phyloP scores from a whole-genome alignment of 2,329 filamentous ascomycete genomes.

The Colletotrichum tanaceti region DNA sequence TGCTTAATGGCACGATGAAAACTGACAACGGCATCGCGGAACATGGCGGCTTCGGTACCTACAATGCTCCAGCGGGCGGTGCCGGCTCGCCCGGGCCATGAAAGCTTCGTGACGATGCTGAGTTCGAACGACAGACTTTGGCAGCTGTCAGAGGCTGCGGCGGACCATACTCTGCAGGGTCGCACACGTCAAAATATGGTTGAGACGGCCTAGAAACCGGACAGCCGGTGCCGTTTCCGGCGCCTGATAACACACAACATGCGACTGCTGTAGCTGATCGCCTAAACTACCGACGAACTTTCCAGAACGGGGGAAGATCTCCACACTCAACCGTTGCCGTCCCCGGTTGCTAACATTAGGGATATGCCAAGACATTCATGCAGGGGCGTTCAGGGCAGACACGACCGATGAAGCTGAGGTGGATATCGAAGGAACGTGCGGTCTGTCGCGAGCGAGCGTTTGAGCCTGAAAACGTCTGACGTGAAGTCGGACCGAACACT shows the following conservation, averaged over 20 bases:
- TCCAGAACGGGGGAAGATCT: slow-evolving; percentile 30
- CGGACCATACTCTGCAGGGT: slow-evolving; percentile 18
- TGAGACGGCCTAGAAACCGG: slow-evolving; percentile 30
- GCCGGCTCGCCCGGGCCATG: slow-evolving; percentile 50
- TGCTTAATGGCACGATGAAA: slow-evolving; percentile 86
- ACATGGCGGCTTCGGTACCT: slow-evolving; percentile 69
- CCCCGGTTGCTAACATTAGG: slow-evolving; percentile 35
- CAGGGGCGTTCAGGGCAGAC: slow-evolving; percentile 22
- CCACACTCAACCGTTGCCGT: slow-evolving; percentile 20
- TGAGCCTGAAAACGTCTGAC: slow-evolving; percentile 25
- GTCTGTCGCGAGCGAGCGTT: slow-evolving; percentile 5
- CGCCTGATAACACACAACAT: slow-evolving; percentile 12
- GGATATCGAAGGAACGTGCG: slow-evolving; percentile 10
- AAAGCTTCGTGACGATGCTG: slow-evolving; percentile 5
- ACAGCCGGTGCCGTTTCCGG: slow-evolving; percentile 29
- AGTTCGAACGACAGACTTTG: slow-evolving; percentile 10
- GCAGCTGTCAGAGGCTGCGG: slow-evolving; percentile 16
- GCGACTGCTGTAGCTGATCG: slow-evolving; percentile 19
- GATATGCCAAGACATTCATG: slow-evolving; percentile 22
- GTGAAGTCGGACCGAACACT: slow-evolving; percentile 17
- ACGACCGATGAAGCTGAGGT: slow-evolving; percentile 17
- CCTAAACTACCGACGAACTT: slow-evolving; percentile 34
- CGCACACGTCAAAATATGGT: slow-evolving; percentile 18
- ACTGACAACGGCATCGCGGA: slow-evolving; percentile 66
- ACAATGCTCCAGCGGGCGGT: slow-evolving; percentile 54